Evolutionary conservation across 768 basidiomycete genomes (phyloP).

Genomic region (Hysterangium stoloniferum): DNA sequence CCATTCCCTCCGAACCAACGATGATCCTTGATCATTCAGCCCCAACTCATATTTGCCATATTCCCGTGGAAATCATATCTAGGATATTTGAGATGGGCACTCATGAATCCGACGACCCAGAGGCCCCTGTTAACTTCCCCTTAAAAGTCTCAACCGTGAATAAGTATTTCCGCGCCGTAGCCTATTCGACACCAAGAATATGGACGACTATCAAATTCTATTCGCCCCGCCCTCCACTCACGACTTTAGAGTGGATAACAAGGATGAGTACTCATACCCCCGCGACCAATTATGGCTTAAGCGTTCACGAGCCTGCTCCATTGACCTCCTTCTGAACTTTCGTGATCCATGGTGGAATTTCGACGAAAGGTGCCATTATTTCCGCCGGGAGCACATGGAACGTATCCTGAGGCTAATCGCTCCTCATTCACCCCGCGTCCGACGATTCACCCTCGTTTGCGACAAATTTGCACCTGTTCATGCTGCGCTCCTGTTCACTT

Average conservation of each 20-base stretch:
- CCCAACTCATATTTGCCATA: slow-evolving; percentile 12
- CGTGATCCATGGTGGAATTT: slow-evolving; percentile 52
- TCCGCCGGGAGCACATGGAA: slow-evolving; percentile 40
- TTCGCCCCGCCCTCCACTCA: slow-evolving; percentile 12
- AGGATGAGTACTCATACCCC: slow-evolving; percentile 1
- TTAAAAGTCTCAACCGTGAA: slow-evolving; percentile 44
- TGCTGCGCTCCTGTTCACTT: slow-evolving; percentile 37
- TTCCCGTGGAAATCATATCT: slow-evolving; percentile 52
- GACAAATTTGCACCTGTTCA: slow-evolving; percentile 55
- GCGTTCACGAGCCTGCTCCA: slow-evolving; percentile 38
- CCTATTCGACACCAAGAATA: slow-evolving; percentile 36
- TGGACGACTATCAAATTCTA: slow-evolving; percentile 44
- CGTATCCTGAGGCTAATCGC: slow-evolving; percentile 37
- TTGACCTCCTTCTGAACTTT: slow-evolving; percentile 49
- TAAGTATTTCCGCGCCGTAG: slow-evolving; percentile 40
- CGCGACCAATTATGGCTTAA: slow-evolving; percentile 32
- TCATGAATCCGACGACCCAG: slow-evolving; percentile 23
- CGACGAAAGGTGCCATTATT: slow-evolving; percentile 44
- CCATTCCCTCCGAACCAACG: not conserved
- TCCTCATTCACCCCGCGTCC: slow-evolving; percentile 41
- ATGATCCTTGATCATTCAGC: not conserved
- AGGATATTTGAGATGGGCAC: slow-evolving; percentile 47
- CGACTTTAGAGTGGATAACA: slow-evolving; percentile 29
- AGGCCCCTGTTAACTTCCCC: slow-evolving; percentile 37
- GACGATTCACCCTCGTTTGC: slow-evolving; percentile 39